Base-by-base conservation (phyloP, 371 early-diverging fungal species). In the Enterocytospora artemiae region DNA sequence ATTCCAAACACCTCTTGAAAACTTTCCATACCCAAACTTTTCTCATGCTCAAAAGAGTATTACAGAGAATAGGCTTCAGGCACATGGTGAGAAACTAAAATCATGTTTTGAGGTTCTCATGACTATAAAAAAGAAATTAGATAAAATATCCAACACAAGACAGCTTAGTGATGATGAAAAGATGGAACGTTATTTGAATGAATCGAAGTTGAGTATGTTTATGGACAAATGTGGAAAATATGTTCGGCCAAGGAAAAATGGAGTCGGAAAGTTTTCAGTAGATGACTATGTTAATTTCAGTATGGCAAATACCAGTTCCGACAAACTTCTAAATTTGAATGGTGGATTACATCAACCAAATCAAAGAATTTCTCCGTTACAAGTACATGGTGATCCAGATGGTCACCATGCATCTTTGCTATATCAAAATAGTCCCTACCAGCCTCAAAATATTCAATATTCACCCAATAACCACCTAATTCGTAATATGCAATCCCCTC, bases 161-260 rank as follows among this genome's bases (percentile, higher is more conserved):
- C 7, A 16, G 16, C 25, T 52, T 4, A 52, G 31, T 16, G 20
- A 46, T 7, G 18, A 46, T 7, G 48, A 46, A 25, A 46, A 46
- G 4, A 7, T 7, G 12, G 48, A 46, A 25, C 12, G 4, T 20
- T 25, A 63, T 33, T 14, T 51, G 7, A 69, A 59, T 12, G 3
- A 50, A 22, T n/a, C n/a, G n/a, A 51, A 20, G 31, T 25, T 69
- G 16, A 53, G 24, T 41, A 18, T 52, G 30, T 69, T 69, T 58
- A 62, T 57, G 27, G 18, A 51, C 28, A 41, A 56, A 33, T 63
- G 49, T 33, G 45, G 51, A 0, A 58, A 32, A 16, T 69, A 63
- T 63, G 63, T 69, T 14, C 37, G 33, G 30, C 1, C 56, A 56
- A 24, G 69, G 20, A 69, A 69, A 51, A 69, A 69, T 39, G 33